phyloP scores from a whole-genome alignment of 345 rosid genomes.

The Ricinus communis region DNA sequence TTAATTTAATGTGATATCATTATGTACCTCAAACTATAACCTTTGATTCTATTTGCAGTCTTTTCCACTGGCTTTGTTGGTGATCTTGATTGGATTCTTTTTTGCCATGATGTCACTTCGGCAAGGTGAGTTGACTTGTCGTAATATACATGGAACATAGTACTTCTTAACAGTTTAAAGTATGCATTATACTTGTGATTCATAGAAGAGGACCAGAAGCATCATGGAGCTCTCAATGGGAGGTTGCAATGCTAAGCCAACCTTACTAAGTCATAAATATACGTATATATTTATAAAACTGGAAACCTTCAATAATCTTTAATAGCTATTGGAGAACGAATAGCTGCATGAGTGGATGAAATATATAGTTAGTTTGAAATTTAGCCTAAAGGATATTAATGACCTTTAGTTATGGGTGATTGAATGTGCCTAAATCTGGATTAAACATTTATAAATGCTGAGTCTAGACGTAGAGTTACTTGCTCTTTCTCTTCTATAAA shows the following conservation, averaged over 20 bases:
- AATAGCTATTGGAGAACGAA: no score
- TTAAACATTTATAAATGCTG: background rate
- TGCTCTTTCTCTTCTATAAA: background rate
- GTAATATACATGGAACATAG: background rate
- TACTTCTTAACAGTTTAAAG: background rate
- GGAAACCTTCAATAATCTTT: background rate
- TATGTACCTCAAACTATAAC: slow-evolving; percentile 8
- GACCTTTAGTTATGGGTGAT: no score
- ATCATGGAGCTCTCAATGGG: background rate
- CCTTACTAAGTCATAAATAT: background rate
- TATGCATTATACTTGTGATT: background rate
- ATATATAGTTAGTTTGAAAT: background rate
- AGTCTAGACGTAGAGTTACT: background rate
- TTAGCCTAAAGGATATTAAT: background rate
- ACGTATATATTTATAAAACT: no score
- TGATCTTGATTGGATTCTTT: slow-evolving; percentile 61
- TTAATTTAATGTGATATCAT: background rate
- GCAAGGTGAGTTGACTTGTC: slow-evolving; percentile 52
- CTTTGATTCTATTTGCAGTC: slow-evolving; percentile 46
- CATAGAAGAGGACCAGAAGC: background rate
- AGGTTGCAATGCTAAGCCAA: background rate
- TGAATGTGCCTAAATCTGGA: background rate
- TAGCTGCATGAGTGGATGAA: background rate
- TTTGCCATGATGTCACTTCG: slow-evolving; percentile 60
- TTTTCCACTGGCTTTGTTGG: slow-evolving; percentile 61